phyloP scores from a whole-genome alignment of 2,329 filamentous ascomycete species.

The Trematosphaeria pertusa region DNA sequence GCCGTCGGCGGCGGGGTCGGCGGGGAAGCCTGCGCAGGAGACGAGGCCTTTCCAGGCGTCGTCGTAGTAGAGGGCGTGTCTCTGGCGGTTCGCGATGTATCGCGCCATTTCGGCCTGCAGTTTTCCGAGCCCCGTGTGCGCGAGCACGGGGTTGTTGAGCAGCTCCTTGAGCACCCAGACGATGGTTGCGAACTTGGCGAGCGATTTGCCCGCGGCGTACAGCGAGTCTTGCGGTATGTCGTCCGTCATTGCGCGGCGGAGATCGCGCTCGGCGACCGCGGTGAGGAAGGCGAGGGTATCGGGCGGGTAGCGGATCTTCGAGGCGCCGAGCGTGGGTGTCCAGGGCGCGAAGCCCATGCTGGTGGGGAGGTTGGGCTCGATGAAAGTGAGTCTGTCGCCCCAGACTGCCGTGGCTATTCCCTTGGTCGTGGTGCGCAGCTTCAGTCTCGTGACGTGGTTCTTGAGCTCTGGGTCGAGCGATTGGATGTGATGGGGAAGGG shows the following conservation, averaged over 20 bases:
- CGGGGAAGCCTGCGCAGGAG: conserved; percentile 75
- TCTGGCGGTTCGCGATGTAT: conserved; percentile 55
- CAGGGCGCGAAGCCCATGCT: conserved; percentile 82
- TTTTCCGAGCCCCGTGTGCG: conserved; percentile 58
- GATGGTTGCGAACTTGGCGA: conserved; percentile 52
- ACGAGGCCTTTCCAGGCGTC: conserved; percentile 80
- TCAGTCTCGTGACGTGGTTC: conserved; percentile 59
- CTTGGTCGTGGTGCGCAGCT: conserved; percentile 83
- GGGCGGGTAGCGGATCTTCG: conserved; percentile 43
- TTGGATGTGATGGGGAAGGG: conserved; percentile 82
- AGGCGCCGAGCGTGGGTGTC: conserved; percentile 59
- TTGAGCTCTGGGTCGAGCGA: conserved; percentile 71
- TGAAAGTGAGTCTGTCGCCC: conserved; percentile 67
- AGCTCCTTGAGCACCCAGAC: conserved; percentile 59
- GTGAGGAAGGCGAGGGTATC: conserved; percentile 67
- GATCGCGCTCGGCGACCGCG: conserved; percentile 71
- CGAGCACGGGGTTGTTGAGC: conserved; percentile 61
- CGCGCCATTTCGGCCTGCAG: conserved; percentile 55
- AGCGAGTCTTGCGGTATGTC: conserved; percentile 83
- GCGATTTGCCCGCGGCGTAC: conserved; percentile 82
- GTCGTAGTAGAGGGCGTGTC: conserved; percentile 63
- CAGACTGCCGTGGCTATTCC: conserved; percentile 76
- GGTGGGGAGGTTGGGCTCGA: conserved; percentile 74
- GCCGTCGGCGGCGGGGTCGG: conserved; percentile 76
- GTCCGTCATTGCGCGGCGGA: conserved; percentile 75